Conservation (phyloP, 1,284 basidiomycete species). For the Rhodotorula sp. region DNA sequence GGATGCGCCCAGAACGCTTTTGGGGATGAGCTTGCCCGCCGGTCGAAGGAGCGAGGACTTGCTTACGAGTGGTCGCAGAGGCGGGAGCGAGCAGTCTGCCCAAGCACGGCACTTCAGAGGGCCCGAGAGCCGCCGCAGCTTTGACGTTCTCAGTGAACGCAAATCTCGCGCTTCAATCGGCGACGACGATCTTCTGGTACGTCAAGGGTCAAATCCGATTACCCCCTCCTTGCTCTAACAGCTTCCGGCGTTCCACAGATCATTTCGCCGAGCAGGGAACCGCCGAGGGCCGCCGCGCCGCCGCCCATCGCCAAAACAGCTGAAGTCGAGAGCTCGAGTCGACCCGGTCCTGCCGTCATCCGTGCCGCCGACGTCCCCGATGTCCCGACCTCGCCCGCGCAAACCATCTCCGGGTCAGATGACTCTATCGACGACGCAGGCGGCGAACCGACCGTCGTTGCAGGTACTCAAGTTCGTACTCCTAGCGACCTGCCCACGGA, state of each 20-base stretch:
- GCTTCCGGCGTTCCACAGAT: background rate
- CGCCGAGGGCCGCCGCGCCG: background rate
- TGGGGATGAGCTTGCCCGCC: slow-evolving; percentile 35
- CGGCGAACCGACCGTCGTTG: background rate
- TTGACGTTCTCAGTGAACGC: slow-evolving; percentile 26
- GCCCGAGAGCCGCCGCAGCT: slow-evolving; percentile 13
- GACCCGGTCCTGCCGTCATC: too few relatives aligned
- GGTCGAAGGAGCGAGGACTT: slow-evolving; percentile 37
- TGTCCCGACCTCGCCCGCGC: background rate
- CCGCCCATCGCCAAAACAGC: too few relatives aligned
- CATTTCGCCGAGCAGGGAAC: background rate
- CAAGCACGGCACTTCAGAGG: background rate
- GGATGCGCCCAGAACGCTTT: background rate
- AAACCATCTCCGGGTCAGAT: background rate
- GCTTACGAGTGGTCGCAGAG: slow-evolving; percentile 10
- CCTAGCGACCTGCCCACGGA: background rate
- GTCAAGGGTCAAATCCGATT: slow-evolving; percentile 1
- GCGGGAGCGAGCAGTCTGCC: background rate
- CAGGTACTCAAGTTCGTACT: slow-evolving; percentile 4
- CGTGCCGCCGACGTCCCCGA: too few relatives aligned
- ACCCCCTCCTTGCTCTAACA: background rate
- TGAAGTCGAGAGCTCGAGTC: background rate
- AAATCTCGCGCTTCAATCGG: slow-evolving; percentile 20
- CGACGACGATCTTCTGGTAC: slow-evolving; percentile 33
- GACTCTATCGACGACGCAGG: background rate